Conservation (phyloP, 164 flowering plant genomes). For the Vitis riparia region DNA sequence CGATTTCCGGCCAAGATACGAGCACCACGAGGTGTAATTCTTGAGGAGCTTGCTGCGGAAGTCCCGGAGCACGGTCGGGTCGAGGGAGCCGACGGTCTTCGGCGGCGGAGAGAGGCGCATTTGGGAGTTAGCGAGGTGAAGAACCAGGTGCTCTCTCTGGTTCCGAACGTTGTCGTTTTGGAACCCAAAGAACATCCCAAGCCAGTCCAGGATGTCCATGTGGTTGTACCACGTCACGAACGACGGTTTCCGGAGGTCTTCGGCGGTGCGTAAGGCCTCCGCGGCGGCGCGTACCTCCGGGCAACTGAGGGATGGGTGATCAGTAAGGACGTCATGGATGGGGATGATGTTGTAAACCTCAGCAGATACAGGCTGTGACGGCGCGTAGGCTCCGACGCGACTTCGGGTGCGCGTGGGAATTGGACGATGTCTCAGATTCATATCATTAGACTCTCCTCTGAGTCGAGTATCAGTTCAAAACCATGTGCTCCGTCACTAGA, state of each 20-base stretch:
- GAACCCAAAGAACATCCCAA: slow-evolving; percentile 79
- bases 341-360: slow-evolving; percentile 64
- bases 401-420: slow-evolving; percentile 18
- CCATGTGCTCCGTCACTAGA: no score
- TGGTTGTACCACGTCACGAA: slow-evolving; percentile 38
- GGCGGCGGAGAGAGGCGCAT: slow-evolving; percentile 83
- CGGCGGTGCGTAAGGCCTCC: slow-evolving; percentile 59
- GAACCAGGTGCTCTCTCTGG: slow-evolving; percentile 89
- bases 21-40: slow-evolving; percentile 86
- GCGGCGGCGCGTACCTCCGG: slow-evolving; percentile 93
- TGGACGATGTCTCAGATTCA: slow-evolving; percentile 24
- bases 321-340: slow-evolving; percentile 62
- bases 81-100: slow-evolving; percentile 46
- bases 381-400: slow-evolving; percentile 20
- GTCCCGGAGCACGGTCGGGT: slow-evolving; percentile 48
- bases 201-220: slow-evolving; percentile 90
- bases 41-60: slow-evolving; percentile 62
- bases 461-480: no score
- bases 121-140: slow-evolving; percentile 88
- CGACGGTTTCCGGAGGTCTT: slow-evolving; percentile 66
- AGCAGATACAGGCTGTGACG: slow-evolving; percentile 22
- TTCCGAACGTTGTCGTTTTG: slow-evolving; percentile 80
- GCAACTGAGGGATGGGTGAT: slow-evolving; percentile 83
- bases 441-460: neutral
- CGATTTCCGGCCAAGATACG: slow-evolving; percentile 53